A percentile compares a stretch with the other conserved stretches of the same genome.
phyloP scores from a whole-genome alignment of 169 alveolate genomes.

The Eimeria tenella region DNA sequence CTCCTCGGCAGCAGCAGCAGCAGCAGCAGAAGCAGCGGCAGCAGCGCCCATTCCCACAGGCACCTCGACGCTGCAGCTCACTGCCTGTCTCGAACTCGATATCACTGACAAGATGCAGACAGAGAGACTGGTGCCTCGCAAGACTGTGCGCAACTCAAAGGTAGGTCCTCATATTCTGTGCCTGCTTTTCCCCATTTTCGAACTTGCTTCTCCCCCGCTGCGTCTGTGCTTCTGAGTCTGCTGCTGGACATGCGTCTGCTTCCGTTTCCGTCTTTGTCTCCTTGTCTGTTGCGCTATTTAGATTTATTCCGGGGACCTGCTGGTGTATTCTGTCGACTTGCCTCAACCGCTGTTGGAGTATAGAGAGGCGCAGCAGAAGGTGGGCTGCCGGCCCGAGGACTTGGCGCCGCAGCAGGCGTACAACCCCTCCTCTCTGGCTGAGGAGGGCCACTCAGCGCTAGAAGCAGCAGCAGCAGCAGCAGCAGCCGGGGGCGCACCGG shows the following conservation, averaged over 20 bases:
- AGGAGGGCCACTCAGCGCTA: neutral
- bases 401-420: slow-evolving; percentile 7
- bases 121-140: neutral
- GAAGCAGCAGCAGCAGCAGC: neutral
- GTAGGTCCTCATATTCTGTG: neutral
- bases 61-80: slow-evolving; percentile 35
- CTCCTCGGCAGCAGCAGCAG: neutral
- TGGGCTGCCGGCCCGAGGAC: slow-evolving; percentile 1
- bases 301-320: slow-evolving; percentile 11
- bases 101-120: slow-evolving; percentile 16
- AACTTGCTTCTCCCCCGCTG: too few species aligned
- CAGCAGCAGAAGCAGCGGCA: neutral
- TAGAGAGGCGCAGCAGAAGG: slow-evolving; percentile 9
- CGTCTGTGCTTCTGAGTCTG: neutral
- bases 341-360: neutral
- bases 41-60: slow-evolving; percentile 8
- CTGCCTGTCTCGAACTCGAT: neutral
- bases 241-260: neutral
- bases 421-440: slow-evolving; percentile 1
- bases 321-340: neutral
- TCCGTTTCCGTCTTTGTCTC: neutral
- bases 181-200: neutral
- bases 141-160: slow-evolving; percentile 16
- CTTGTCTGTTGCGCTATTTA: neutral
- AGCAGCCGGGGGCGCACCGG: slow-evolving; percentile 1